A percentile compares a stretch with the other conserved stretches of the same genome.
Evolutionary conservation across 108 stramenopile species (phyloP).

Genomic region (Licmophora abbreviata): DNA sequence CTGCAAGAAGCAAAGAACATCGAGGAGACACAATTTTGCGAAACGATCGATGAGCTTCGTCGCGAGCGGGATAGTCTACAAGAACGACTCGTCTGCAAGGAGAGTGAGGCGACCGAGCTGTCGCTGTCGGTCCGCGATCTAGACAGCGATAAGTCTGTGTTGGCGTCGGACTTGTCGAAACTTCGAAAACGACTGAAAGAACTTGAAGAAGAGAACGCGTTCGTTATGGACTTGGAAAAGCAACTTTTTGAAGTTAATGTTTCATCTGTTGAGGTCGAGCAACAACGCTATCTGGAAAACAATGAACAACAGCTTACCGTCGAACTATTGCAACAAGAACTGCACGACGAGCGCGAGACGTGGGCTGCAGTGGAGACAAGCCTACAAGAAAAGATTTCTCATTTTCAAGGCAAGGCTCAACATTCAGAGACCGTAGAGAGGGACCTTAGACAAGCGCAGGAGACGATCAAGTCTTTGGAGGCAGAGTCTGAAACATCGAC

Average conservation of each 20-base stretch:
- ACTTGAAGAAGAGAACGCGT: conserved; percentile 5
- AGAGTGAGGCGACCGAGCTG: neutral
- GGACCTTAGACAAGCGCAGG: too few species aligned
- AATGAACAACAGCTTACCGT: neutral
- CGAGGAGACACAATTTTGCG: neutral
- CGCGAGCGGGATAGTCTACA: neutral
- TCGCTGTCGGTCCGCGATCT: neutral
- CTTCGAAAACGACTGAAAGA: conserved; percentile 4
- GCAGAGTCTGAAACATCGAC: too few species aligned
- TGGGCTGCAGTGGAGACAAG: conserved; percentile 5
- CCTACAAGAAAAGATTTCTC: neutral
- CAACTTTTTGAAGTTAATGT: conserved; percentile 3
- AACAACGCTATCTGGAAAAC: conserved; percentile 3
- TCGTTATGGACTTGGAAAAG: conserved; percentile 4
- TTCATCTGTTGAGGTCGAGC: neutral
- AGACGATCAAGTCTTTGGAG: too few species aligned
- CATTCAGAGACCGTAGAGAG: too few species aligned
- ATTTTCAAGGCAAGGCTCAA: too few species aligned
- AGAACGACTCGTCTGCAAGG: neutral
- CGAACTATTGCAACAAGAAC: conserved; percentile 9
- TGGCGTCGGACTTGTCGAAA: conserved; percentile 3
- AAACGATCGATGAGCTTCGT: neutral
- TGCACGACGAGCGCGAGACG: neutral
- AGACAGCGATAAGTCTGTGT: neutral
- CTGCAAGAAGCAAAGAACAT: neutral